Base-by-base conservation (phyloP, 2,329 filamentous ascomycete species). In the Pleomassaria siparia region DNA sequence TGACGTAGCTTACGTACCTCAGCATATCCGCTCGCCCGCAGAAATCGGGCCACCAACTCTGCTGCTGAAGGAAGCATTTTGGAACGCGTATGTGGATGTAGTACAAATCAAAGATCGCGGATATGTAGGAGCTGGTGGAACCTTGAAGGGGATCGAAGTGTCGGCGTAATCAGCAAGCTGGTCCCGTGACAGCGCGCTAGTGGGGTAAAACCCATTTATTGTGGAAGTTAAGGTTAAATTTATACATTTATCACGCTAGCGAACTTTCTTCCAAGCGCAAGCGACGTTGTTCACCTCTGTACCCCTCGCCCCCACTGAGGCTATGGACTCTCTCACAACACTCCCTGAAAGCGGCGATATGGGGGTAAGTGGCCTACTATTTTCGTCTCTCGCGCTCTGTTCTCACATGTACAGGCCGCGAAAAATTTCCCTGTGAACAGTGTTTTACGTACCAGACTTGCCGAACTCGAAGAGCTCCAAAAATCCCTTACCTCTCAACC, bases 21-120 rank as follows among this genome's bases (percentile, higher is more conserved):
- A 35, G 58, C 59, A 47, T 72, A 76, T 28, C 69, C 70, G 50
- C 72, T 73, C 3, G 65, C 53, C 37, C 64, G 65, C 20, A 76
- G 61, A 42, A 69, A 76, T 4, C 67, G 68, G 20, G 74, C 74
- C 15, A 76, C 71, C 11, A 76, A 60, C 33, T 74, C 63, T 25
- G 67, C 62, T 10, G 72, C 70, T 10, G 71, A 73, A 10, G 65
- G 63, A n/a, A 69, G 53, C 64, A 70, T 69, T 16, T 8, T 44
- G 30, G 5, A 26, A 10, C 7, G n/a, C n/a, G 22, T 13, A 20
- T 16, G n/a, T 22, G 22, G 21, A 20, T 16, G 24, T 18, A 35
- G 15, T 35, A 18, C 20, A n/a, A 7, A 35, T n/a, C n/a, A n/a
- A n/a, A n/a, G n/a, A n/a, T n/a, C n/a, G n/a, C n/a, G n/a, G 25